Evolutionary conservation across 2,329 filamentous ascomycete genomes (phyloP), one percentile per base, ranked within the genome.

Genomic region (Furcasterigmium furcatum): DNA sequence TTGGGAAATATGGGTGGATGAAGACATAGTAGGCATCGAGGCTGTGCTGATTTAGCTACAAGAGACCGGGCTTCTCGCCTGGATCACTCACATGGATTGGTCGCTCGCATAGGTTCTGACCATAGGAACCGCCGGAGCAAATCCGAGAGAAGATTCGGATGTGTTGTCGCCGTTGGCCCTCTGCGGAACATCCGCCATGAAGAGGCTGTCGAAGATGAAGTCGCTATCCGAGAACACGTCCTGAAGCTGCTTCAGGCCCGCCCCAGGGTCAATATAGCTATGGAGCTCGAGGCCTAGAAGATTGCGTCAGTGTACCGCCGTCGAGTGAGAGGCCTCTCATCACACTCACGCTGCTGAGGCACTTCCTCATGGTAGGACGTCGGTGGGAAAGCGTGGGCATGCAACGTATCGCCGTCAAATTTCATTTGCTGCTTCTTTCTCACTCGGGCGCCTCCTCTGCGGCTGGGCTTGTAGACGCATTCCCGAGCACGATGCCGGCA

Each of bases 1-100:
- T 72, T 4, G 74, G 73, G 16, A 77, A 70, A 47, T 67, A 77
- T 1, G 71, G 67, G 48, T 77, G 74, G 45, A 77, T 72, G 64
- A 70, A 77, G 45, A 72, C 65, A 49, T 77, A 77, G 54, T 77
- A 77, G 4, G 72, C 74, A 46, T 74, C 68, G 18, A 76, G 58
- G 39, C 57, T 62, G 16, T 8, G 18, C 18, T 22, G 10, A 16
- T 9, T 21, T 4, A 13, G 9, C 2, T 3, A 27, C 22, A 18
- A 27, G n/a, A 12, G n/a, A 36, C n/a, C 18, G 34, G n/a, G 34
- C 22, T 19, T 20, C 10, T n/a, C 12, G 18, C 21, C 16, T 9
- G 5, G 22, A 14, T 16, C 18, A 55, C 66, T 60, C 54, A 73
- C 69, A 74, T 67, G 21, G 65, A 56, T 29, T 63, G 57, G 49